These are phyloP conservation scores for Bathelium albidoporum DNA, from an alignment of 495 filamentous ascomycete species.

Conservation along the genomic window DNA sequence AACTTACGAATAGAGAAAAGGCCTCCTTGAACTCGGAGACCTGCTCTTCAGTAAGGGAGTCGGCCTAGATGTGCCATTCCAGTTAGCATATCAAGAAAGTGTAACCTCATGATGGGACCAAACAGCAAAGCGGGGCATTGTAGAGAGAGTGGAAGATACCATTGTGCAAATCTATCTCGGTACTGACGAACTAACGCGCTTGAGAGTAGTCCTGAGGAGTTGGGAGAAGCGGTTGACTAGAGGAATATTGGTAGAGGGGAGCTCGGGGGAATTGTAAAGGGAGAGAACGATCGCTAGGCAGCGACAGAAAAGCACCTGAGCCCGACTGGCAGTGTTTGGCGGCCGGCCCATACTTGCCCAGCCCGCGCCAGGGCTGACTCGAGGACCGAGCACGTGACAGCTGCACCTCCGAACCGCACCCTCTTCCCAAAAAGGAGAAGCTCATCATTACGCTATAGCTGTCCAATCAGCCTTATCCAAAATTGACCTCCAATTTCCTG, in stretches of 20 bases:
- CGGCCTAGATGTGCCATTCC: slow-evolving; percentile 23
- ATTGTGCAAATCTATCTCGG: slow-evolving; percentile 1
- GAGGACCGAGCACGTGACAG: not conserved
- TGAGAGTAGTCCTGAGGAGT: not conserved
- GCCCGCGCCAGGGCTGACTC: not conserved
- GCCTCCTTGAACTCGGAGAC: slow-evolving; percentile 99
- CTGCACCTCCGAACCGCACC: not conserved
- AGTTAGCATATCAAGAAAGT: not conserved
- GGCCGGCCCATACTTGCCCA: no score
- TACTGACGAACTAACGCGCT: not conserved
- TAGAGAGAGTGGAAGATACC: not conserved
- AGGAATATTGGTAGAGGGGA: not conserved
- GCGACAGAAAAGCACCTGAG: not conserved
- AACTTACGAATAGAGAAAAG: slow-evolving; percentile 97
- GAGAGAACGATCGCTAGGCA: slow-evolving; percentile 6
- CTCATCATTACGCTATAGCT: not conserved
- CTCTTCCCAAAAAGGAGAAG: not conserved
- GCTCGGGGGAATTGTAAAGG: not conserved
- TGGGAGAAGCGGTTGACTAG: not conserved
- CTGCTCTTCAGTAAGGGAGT: slow-evolving; percentile 86
- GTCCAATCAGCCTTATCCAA: not conserved
- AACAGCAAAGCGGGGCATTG: not conserved
- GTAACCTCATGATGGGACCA: not conserved
- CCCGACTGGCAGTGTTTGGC: not conserved
- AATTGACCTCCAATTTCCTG: not conserved